Evolutionary conservation across 345 rosid species (phyloP).

Genomic region (Brassica cretica): DNA sequence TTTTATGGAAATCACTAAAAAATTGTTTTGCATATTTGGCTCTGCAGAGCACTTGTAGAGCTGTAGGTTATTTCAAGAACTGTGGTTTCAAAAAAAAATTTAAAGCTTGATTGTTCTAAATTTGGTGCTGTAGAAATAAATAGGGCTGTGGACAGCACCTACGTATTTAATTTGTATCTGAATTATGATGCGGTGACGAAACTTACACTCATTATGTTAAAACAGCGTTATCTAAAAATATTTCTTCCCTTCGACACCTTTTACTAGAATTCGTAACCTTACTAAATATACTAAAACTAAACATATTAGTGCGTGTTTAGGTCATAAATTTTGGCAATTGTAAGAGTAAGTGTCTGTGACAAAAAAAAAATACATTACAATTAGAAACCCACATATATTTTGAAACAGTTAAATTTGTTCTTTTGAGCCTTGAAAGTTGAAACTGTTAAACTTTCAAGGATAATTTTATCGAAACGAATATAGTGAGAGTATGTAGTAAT

Average conservation of each 20-base stretch:
- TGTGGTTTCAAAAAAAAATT: too few species aligned
- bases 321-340: background rate
- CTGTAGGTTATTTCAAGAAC: too few species aligned
- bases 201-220: background rate
- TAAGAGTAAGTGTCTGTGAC: background rate
- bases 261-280: background rate
- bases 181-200: background rate
- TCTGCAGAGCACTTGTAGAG: too few species aligned
- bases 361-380: background rate
- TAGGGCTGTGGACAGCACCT: too few species aligned
- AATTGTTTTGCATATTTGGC: too few species aligned
- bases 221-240: background rate
- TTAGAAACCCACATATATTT: background rate
- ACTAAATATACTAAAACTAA: background rate
- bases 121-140: too few species aligned
- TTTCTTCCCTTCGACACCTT: background rate
- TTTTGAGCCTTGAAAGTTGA: background rate
- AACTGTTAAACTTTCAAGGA: background rate
- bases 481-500: background rate
- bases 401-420: background rate
- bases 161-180: background rate
- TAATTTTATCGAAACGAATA: background rate
- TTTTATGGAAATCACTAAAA: too few species aligned
- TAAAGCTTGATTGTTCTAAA: too few species aligned
- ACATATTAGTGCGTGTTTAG: background rate